These are phyloP conservation scores for Passiflora organensis DNA, from an alignment of 345 rosid species.

Conservation along the genomic window DNA sequence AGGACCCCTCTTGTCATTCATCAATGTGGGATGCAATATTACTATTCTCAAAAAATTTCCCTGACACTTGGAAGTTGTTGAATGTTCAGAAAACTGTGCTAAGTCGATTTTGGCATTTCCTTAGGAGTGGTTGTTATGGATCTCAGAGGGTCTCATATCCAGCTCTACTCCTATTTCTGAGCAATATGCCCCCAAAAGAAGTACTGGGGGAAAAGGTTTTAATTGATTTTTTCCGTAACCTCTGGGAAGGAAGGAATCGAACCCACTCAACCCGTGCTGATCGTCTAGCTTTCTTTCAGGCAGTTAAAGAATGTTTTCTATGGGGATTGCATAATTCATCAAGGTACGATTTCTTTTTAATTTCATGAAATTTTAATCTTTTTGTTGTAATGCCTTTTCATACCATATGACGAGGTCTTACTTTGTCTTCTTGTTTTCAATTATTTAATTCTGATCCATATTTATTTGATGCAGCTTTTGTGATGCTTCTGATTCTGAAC, in stretches of 20 bases:
- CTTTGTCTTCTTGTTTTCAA: too few relatives aligned
- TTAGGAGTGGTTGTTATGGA: constrained; percentile 80
- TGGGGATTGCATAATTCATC: constrained; percentile 77
- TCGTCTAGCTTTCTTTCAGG: constrained; percentile 49
- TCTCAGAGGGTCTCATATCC: constrained; percentile 91
- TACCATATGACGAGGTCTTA: too few relatives aligned
- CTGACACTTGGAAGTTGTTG: constrained; percentile 63
- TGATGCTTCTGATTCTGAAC: constrained; percentile 41
- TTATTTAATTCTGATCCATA: too few relatives aligned
- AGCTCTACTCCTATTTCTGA: constrained; percentile 68
- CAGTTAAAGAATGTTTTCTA: constrained; percentile 73
- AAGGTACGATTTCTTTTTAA: constrained; percentile 35
- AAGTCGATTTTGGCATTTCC: constrained; percentile 68
- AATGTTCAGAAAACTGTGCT: constrained; percentile 66
- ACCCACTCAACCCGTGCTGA: constrained; percentile 46
- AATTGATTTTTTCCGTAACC: constrained; percentile 59
- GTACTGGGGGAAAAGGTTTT: constrained; percentile 61
- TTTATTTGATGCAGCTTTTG: constrained; percentile 38
- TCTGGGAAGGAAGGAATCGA: constrained; percentile 75
- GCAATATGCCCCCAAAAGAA: constrained; percentile 53
- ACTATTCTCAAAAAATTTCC: constrained; percentile 68
- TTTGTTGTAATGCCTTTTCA: background rate
- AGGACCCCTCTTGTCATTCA: constrained; percentile 76
- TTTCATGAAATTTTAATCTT: background rate
- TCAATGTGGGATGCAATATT: constrained; percentile 89